Percentiles rank a stretch among this genome's conserved stretches.
These are phyloP conservation scores for Talaromyces marneffei DNA, from an alignment of 2,329 filamentous ascomycete species.

Conservation along the genomic window DNA sequence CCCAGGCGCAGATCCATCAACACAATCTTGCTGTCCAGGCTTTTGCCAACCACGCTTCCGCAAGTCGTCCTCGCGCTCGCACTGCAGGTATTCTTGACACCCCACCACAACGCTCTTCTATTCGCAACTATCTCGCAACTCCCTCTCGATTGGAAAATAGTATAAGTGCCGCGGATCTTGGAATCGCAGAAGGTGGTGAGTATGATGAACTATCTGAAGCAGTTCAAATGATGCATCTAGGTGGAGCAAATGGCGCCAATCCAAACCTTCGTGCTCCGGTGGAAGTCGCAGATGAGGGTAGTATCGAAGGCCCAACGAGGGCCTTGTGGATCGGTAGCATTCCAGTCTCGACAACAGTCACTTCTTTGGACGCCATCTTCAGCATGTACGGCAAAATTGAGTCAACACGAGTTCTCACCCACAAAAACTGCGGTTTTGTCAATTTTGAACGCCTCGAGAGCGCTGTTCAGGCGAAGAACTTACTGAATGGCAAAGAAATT, in stretches of 20 bases:
- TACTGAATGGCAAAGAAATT: conserved; percentile 94
- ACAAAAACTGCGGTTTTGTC: conserved; percentile 98
- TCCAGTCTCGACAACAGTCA: conserved; percentile 91
- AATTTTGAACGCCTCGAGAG: conserved; percentile 92
- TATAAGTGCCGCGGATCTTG: conserved; percentile 69
- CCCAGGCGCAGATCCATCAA: conserved; percentile 68
- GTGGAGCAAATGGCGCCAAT: conserved; percentile 36
- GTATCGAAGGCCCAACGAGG: conserved; percentile 81
- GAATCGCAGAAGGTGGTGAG: conserved; percentile 67
- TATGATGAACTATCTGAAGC: conserved; percentile 76
- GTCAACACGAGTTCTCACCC: conserved; percentile 86
- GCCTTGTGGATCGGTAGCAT: conserved; percentile 97
- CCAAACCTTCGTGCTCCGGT: conserved; percentile 59
- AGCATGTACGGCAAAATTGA: conserved; percentile 85
- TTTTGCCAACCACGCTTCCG: conserved; percentile 76
- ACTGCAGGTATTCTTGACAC: conserved; percentile 89
- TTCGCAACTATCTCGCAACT: conserved; percentile 71
- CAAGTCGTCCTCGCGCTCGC: conserved; percentile 76
- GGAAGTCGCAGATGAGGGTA: conserved; percentile 69
- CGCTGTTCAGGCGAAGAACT: conserved; percentile 78
- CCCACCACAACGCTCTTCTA: conserved; percentile 57
- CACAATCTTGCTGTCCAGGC: conserved; percentile 93
- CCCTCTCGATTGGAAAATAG: conserved; percentile 69
- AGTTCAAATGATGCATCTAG: conserved; percentile 71
- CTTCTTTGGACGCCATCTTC: conserved; percentile 92